Percentiles rank a stretch among this genome's conserved stretches.
phyloP scores from a whole-genome alignment of 2,329 filamentous ascomycete species.

The Sordariomycetes sp. region DNA sequence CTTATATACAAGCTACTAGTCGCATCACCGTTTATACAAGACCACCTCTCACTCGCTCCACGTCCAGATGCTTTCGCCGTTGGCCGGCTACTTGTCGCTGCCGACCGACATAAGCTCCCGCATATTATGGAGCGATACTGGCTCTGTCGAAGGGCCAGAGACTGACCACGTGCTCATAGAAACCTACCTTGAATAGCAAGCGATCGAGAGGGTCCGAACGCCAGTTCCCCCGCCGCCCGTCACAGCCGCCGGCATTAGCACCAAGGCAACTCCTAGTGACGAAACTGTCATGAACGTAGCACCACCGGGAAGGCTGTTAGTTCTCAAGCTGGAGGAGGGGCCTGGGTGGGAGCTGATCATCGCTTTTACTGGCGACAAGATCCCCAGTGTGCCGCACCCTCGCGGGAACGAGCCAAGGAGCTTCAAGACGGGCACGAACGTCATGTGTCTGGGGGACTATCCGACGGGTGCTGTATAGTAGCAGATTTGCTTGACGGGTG shows the following conservation, averaged over 20 bases:
- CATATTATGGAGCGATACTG: not conserved
- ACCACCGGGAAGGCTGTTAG: slow-evolving; percentile 16
- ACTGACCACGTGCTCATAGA: not conserved
- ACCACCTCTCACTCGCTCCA: too few species aligned
- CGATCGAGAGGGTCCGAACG: not conserved
- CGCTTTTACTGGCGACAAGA: slow-evolving; percentile 16
- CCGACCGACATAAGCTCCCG: not conserved
- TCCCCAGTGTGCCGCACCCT: slow-evolving; percentile 17
- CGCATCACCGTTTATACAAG: too few species aligned
- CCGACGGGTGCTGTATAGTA: not conserved
- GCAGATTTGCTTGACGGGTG: too few species aligned
- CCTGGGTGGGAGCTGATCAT: slow-evolving; percentile 24
- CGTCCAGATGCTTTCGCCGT: too few species aligned
- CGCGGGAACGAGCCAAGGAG: slow-evolving; percentile 15
- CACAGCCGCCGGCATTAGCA: too few species aligned
- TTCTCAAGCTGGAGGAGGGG: slow-evolving; percentile 19
- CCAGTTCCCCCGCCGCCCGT: too few species aligned
- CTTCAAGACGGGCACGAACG: slow-evolving; percentile 12
- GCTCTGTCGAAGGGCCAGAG: not conserved
- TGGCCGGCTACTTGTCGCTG: too few species aligned
- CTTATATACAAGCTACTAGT: too few species aligned
- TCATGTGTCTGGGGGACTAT: not conserved
- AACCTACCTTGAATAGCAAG: slow-evolving; percentile 3
- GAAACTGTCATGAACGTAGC: slow-evolving; percentile 14
- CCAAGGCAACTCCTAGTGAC: slow-evolving; percentile 9